phyloP scores from a whole-genome alignment of 2,329 filamentous ascomycete genomes.

The Aureobasidium sp. region DNA sequence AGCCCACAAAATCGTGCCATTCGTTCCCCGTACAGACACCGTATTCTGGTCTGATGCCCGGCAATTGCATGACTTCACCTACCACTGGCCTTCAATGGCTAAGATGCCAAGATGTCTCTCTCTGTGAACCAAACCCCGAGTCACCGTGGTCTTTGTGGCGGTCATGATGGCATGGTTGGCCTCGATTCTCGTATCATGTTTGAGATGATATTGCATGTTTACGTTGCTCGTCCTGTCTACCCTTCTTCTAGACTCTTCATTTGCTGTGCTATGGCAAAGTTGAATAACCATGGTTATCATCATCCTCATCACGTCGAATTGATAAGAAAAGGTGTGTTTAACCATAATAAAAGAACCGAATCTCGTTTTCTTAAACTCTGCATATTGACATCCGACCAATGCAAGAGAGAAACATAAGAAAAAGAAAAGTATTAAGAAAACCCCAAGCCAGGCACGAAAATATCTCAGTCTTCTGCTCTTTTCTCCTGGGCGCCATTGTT shows the following conservation, averaged over 20 bases:
- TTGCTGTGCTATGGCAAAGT: too few species aligned
- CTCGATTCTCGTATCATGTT: constrained; percentile 2
- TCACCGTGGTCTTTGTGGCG: background rate
- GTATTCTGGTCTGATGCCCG: constrained; percentile 1
- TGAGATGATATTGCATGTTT: background rate
- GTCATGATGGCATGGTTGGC: background rate
- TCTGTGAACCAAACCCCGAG: background rate
- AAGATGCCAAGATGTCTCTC: background rate
- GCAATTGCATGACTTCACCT: background rate
- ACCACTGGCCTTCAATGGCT: background rate
- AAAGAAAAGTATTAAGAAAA: background rate
- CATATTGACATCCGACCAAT: constrained; percentile 1
- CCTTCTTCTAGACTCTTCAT: too few species aligned
- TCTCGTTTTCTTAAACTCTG: background rate
- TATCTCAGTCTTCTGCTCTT: background rate
- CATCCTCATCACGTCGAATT: too few species aligned
- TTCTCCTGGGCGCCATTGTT: background rate
- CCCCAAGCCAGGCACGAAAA: background rate
- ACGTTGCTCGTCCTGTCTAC: background rate
- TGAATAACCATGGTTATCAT: too few species aligned
- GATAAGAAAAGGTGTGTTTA: too few species aligned
- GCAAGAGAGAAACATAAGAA: background rate
- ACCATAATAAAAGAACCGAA: background rate
- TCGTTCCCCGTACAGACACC: background rate
- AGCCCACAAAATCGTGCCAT: background rate